Evolutionary conservation across 768 basidiomycete genomes (phyloP).

Genomic region (Omphalotus guepiniiformis): DNA sequence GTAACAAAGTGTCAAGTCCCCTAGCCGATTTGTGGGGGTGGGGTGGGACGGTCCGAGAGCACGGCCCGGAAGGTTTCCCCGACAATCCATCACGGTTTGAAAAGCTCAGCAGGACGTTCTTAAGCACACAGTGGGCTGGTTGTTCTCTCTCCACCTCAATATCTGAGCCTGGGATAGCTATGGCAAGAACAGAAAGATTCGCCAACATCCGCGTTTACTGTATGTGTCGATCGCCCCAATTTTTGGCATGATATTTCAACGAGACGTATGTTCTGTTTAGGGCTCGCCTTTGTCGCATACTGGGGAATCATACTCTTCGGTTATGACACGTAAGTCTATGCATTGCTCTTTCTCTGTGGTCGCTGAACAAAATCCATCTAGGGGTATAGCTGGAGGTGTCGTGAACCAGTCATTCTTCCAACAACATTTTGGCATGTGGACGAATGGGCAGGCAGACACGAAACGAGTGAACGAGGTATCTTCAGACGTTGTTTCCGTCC

Average conservation of each 20-base stretch:
- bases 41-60: too few species aligned
- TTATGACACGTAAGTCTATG: slow-evolving; percentile 41
- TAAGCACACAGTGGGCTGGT: too few species aligned
- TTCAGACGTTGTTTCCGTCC: slow-evolving; percentile 81
- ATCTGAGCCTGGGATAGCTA: too few species aligned
- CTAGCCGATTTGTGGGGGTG: too few species aligned
- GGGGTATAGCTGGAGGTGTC: slow-evolving; percentile 45
- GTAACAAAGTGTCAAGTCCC: too few species aligned
- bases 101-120: too few species aligned
- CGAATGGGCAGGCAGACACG: slow-evolving; percentile 37
- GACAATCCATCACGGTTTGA: too few species aligned
- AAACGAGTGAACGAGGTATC: slow-evolving; percentile 49
- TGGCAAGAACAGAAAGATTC: slow-evolving; percentile 13
- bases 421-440: slow-evolving; percentile 50
- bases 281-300: slow-evolving; percentile 49
- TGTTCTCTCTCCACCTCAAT: too few species aligned
- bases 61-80: too few species aligned
- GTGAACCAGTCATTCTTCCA: slow-evolving; percentile 61
- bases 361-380: slow-evolving; percentile 1
- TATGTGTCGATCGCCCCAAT: slow-evolving; percentile 17
- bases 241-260: neutral
- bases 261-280: slow-evolving; percentile 21
- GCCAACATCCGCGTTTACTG: slow-evolving; percentile 46
- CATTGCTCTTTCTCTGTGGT: neutral
- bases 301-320: slow-evolving; percentile 58